Conservation (phyloP, 352 stramenopile genomes). For the Phytopythium chamaehyphon region DNA sequence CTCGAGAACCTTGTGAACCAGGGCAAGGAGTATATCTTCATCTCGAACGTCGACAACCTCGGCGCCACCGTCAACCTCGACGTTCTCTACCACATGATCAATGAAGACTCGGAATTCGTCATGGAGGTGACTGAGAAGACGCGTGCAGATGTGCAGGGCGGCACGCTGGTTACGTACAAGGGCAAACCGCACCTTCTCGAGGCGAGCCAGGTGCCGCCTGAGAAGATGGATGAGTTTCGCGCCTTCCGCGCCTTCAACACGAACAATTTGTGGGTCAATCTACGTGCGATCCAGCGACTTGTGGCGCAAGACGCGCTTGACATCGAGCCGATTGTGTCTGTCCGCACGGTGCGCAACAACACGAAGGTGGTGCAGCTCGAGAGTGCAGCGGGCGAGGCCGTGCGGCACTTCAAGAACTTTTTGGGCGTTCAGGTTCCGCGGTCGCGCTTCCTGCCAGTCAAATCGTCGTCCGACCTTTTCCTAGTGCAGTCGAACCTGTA, state of each 20-base stretch:
- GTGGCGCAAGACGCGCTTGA: constrained; percentile 97
- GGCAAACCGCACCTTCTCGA: constrained; percentile 96
- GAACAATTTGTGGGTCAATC: constrained; percentile 99
- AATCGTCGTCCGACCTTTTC: constrained; percentile 98
- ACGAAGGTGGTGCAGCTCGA: constrained; percentile 93
- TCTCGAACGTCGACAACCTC: constrained; percentile 99
- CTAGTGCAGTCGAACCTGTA: constrained; percentile 93
- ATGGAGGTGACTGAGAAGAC: constrained; percentile 98
- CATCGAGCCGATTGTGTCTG: constrained; percentile 93
- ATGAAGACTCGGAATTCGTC: constrained; percentile 95
- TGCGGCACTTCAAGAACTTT: constrained; percentile 98
- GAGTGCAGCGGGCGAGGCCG: constrained; percentile 96
- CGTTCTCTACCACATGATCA: constrained; percentile 99
- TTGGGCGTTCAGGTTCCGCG: constrained; percentile 95
- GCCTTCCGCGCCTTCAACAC: constrained; percentile 99
- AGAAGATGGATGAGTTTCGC: constrained; percentile 94
- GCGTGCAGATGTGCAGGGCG: constrained; percentile 89
- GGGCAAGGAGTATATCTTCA: constrained; percentile 99
- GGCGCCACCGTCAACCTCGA: constrained; percentile 96
- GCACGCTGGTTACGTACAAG: constrained; percentile 88
- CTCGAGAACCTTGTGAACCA: constrained; percentile 94
- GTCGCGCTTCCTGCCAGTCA: constrained; percentile 97
- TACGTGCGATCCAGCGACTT: constrained; percentile 96
- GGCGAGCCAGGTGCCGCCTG: constrained; percentile 94
- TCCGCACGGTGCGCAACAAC: constrained; percentile 96